Conservation (phyloP, 139 green algal species). For the Tetraselmis striata region DNA sequence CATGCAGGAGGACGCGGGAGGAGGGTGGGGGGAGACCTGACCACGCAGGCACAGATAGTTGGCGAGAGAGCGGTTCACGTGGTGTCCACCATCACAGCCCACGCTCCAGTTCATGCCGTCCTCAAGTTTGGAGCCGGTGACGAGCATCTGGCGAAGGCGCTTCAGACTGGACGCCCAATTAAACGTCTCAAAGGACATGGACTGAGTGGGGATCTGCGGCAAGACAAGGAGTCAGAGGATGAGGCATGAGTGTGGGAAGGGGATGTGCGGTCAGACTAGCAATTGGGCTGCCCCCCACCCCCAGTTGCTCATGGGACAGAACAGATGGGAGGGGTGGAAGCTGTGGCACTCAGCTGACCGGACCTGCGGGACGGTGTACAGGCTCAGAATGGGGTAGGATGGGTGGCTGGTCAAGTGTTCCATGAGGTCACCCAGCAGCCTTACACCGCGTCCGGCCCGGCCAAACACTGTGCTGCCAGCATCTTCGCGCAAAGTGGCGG, state of each 20-base stretch:
- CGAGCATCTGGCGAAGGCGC: slow-evolving; percentile 56
- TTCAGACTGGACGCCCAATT: slow-evolving; percentile 54
- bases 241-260: neutral
- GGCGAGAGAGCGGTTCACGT: neutral
- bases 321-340: neutral
- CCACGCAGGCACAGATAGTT: neutral
- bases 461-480: neutral
- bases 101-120: slow-evolving; percentile 48
- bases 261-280: too few relatives aligned
- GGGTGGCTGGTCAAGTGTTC: slow-evolving; percentile 57
- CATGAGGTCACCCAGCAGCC: slow-evolving; percentile 42
- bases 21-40: neutral
- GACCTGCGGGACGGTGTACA: slow-evolving; percentile 44
- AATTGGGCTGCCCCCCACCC: too few relatives aligned
- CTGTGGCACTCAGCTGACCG: slow-evolving; percentile 26
- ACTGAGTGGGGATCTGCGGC: slow-evolving; percentile 22
- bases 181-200: slow-evolving; percentile 66
- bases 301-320: too few relatives aligned
- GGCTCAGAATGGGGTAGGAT: slow-evolving; percentile 40
- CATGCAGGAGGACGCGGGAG: neutral
- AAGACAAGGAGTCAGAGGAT: neutral
- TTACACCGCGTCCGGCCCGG: neutral
- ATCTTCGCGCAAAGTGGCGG: slow-evolving; percentile 10
- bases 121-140: slow-evolving; percentile 51
- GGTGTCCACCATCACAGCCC: neutral